A percentile compares a stretch with the other conserved stretches of the same genome.
phyloP scores from a whole-genome alignment of 345 rosid species.

The Aethionema arabicum region DNA sequence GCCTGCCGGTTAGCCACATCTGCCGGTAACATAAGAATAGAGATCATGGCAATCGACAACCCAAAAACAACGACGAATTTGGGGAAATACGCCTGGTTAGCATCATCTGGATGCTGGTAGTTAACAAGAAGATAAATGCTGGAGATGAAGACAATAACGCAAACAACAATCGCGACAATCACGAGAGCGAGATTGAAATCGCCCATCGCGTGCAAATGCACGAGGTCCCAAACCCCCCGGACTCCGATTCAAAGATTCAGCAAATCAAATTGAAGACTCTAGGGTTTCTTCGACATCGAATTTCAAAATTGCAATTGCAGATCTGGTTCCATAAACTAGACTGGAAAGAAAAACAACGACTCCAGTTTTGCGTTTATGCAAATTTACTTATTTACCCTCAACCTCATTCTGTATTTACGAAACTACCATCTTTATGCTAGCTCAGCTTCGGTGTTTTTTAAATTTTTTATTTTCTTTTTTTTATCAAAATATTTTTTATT shows the following conservation, averaged over 20 bases:
- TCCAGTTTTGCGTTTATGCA: conserved; percentile 4
- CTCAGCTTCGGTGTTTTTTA: conserved; percentile 12
- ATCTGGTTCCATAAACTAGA: conserved; percentile 35
- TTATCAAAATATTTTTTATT: too few species aligned
- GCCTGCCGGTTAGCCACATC: conserved; percentile 98
- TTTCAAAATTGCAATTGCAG: conserved; percentile 25
- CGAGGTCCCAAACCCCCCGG: conserved; percentile 26
- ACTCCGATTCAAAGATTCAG: conserved; percentile 29
- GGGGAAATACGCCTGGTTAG: conserved; percentile 96
- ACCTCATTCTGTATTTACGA: not conserved
- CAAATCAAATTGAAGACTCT: not conserved
- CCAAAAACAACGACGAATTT: conserved; percentile 94
- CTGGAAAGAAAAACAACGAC: conserved; percentile 16
- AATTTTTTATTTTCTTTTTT: not conserved
- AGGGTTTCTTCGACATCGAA: conserved; percentile 31
- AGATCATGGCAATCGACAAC: conserved; percentile 78
- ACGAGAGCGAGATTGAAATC: conserved; percentile 97
- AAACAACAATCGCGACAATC: conserved; percentile 81
- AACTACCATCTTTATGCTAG: not conserved
- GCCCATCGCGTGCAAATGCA: conserved; percentile 53
- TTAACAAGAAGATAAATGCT: conserved; percentile 94
- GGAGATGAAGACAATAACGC: conserved; percentile 77
- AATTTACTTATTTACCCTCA: conserved; percentile 23
- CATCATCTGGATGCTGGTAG: conserved; percentile 97
- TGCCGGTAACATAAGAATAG: conserved; percentile 92